Percentiles rank a stretch among this genome's conserved stretches.
Conservation (phyloP, 257 asterid genomes). For the Sherardia arvensis region DNA sequence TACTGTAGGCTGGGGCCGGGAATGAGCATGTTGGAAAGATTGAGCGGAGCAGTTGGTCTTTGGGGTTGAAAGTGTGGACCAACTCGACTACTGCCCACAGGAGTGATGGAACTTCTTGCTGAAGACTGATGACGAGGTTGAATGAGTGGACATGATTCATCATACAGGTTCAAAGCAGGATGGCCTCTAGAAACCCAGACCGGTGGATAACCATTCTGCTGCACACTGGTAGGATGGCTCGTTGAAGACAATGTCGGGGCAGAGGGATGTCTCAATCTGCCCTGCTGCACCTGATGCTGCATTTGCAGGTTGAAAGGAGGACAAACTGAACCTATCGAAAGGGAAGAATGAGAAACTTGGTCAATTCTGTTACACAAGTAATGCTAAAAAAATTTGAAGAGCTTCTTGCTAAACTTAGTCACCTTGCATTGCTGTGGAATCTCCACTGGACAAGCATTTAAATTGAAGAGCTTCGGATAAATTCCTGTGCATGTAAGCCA, state of each 20-base stretch:
- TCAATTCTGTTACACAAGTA: too few species aligned
- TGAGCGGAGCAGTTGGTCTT: conserved; percentile 25
- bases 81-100: conserved; percentile 26
- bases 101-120: conserved; percentile 37
- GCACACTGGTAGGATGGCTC: conserved; percentile 19
- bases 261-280: conserved; percentile 20
- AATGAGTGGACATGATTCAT: too few species aligned
- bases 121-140: conserved; percentile 24
- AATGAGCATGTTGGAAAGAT: conserved; percentile 9
- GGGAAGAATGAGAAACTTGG: neutral
- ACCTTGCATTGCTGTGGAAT: conserved; percentile 52
- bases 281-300: conserved; percentile 36
- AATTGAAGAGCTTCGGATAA: conserved; percentile 48
- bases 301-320: conserved; percentile 31
- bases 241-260: conserved; percentile 12
- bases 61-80: conserved; percentile 39
- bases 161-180: neutral
- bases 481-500: conserved; percentile 34
- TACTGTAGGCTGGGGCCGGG: conserved; percentile 19
- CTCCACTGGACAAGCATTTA: conserved; percentile 33
- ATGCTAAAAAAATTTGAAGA: neutral
- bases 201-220: conserved; percentile 19
- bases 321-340: conserved; percentile 16
- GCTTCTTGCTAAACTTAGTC: neutral
- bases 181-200: neutral